Conservation (phyloP, 495 filamentous ascomycete genomes). For the Neurospora discreta region DNA sequence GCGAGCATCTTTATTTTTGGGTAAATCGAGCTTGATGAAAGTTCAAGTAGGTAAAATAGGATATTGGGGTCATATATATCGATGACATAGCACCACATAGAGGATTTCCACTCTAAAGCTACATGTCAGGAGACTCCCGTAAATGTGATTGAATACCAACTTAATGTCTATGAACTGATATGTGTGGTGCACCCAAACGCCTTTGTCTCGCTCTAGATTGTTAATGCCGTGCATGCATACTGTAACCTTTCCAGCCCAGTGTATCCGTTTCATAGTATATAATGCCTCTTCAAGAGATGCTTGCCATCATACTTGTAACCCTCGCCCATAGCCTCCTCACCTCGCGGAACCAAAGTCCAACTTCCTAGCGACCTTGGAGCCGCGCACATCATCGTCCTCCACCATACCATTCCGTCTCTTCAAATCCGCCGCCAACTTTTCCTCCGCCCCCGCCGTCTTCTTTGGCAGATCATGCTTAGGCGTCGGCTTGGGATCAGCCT, state of each 20-base stretch:
- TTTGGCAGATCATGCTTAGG: conserved; percentile 71
- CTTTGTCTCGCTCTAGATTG: background rate
- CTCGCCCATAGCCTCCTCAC: conserved; percentile 15
- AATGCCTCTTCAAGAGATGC: background rate
- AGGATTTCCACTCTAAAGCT: too few species aligned
- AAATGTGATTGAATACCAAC: background rate
- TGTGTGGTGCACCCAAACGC: background rate
- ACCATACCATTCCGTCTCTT: conserved; percentile 67
- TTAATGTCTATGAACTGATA: background rate
- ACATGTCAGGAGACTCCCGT: too few species aligned
- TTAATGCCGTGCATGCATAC: background rate
- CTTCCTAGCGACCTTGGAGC: conserved; percentile 69
- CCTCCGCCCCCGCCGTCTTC: conserved; percentile 45
- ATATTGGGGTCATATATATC: too few species aligned
- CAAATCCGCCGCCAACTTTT: conserved; percentile 76
- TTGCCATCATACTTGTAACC: background rate
- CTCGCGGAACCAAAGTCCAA: conserved; percentile 65
- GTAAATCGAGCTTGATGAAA: too few species aligned
- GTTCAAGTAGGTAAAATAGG: too few species aligned
- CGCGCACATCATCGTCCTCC: conserved; percentile 44
- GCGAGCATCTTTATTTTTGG: too few species aligned
- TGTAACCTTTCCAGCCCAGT: background rate
- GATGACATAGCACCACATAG: too few species aligned
- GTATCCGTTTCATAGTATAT: background rate
- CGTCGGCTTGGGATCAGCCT: conserved; percentile 69